phyloP scores from a whole-genome alignment of 2,329 filamentous ascomycete genomes.

The Scortechinia acanthostroma region DNA sequence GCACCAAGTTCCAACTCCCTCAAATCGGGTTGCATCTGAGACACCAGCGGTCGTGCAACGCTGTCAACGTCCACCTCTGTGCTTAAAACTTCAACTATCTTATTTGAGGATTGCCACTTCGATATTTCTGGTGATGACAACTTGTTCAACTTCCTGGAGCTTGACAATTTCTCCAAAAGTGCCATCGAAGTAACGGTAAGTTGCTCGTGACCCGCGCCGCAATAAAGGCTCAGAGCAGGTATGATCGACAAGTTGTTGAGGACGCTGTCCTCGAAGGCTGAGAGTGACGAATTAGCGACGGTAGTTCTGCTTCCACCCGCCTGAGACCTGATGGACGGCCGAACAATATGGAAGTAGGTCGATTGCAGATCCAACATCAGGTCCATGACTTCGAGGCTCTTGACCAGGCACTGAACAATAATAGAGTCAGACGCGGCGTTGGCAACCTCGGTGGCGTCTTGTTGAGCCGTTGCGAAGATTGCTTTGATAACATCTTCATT shows the following conservation, averaged over 20 bases:
- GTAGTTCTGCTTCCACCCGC: conserved; percentile 28
- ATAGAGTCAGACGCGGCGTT: conserved; percentile 43
- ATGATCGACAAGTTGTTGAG: conserved; percentile 48
- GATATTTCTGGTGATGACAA: conserved; percentile 34
- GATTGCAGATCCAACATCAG: conserved; percentile 51
- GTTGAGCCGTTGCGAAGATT: conserved; percentile 44
- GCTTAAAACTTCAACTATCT: conserved; percentile 46
- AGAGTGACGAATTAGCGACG: conserved; percentile 46
- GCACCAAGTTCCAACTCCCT: conserved; percentile 48
- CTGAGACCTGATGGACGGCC: conserved; percentile 42
- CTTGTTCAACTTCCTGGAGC: conserved; percentile 49
- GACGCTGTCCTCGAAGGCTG: conserved; percentile 57
- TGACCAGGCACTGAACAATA: conserved; percentile 42
- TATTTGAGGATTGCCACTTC: conserved; percentile 38
- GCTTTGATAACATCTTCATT: conserved; percentile 51
- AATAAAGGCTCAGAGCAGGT: conserved; percentile 49
- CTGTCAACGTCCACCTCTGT: conserved; percentile 46
- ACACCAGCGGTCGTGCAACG: conserved; percentile 39
- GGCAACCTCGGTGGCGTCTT: conserved; percentile 42
- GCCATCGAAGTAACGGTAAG: conserved; percentile 47
- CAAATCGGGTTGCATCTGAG: conserved; percentile 34
- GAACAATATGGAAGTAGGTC: conserved; percentile 56
- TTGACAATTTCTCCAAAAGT: conserved; percentile 50
- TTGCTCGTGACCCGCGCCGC: conserved; percentile 50
- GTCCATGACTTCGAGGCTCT: conserved; percentile 50